These are phyloP conservation scores for Irpex sp. DNA, from an alignment of 1,284 basidiomycete genomes.

Conservation along the genomic window DNA sequence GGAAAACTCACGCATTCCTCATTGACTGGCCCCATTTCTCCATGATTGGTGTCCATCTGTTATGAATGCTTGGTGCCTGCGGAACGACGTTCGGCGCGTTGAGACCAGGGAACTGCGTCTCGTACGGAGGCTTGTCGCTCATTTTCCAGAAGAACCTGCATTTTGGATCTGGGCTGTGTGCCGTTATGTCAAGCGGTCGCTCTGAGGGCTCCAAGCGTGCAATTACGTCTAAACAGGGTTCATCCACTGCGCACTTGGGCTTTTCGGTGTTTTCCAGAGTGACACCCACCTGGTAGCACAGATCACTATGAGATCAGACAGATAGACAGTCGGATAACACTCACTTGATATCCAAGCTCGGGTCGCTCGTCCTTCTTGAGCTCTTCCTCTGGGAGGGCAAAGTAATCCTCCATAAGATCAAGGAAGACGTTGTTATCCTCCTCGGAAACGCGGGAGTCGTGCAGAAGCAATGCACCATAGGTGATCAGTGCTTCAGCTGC, in stretches of 20 bases:
- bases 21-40: constrained; percentile 82
- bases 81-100: constrained; percentile 84
- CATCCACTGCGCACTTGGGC: constrained; percentile 79
- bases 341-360: constrained; percentile 65
- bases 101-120: constrained; percentile 70
- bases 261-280: constrained; percentile 93
- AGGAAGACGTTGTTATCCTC: constrained; percentile 78
- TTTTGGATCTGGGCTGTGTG: constrained; percentile 84
- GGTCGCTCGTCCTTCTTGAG: constrained; percentile 78
- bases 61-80: constrained; percentile 45
- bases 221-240: constrained; percentile 72
- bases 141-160: constrained; percentile 93
- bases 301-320: background rate
- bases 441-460: constrained; percentile 80
- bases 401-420: constrained; percentile 86
- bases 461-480: constrained; percentile 80
- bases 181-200: constrained; percentile 77
- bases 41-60: constrained; percentile 67
- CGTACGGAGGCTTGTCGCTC: constrained; percentile 71
- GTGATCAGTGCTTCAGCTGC: constrained; percentile 78
- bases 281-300: constrained; percentile 53
- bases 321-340: background rate
- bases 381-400: constrained; percentile 60
- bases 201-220: constrained; percentile 69
- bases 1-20: constrained; percentile 70